A percentile compares a stretch with the other conserved stretches of the same genome.
phyloP scores from a whole-genome alignment of 1,139 yeast genomes.

The Wickerhamomyces sp. region DNA sequence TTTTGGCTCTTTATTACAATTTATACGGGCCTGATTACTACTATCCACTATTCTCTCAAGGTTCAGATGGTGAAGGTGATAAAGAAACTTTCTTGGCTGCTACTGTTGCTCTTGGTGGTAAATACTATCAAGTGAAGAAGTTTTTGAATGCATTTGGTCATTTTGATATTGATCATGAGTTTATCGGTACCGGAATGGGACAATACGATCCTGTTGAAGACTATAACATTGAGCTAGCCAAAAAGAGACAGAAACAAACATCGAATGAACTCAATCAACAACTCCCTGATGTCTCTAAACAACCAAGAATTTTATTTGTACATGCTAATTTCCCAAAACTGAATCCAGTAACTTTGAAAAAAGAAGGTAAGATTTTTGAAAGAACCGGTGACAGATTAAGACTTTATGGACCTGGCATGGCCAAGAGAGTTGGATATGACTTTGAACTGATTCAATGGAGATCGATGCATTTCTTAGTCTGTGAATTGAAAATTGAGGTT shows the following conservation, averaged over 20 bases:
- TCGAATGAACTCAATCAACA: constrained; percentile 19
- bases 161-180: constrained; percentile 37
- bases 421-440: constrained; percentile 47
- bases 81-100: constrained; percentile 87
- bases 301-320: constrained; percentile 47
- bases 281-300: constrained; percentile 18
- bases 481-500: constrained; percentile 44
- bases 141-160: constrained; percentile 52
- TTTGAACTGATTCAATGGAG: constrained; percentile 60
- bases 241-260: constrained; percentile 14
- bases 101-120: constrained; percentile 54
- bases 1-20: constrained; percentile 73
- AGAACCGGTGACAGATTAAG: constrained; percentile 43
- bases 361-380: constrained; percentile 37
- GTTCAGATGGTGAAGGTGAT: constrained; percentile 86
- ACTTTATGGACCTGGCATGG: constrained; percentile 51
- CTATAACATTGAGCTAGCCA: constrained; percentile 27
- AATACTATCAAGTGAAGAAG: constrained; percentile 64
- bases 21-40: constrained; percentile 72
- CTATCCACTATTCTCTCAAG: constrained; percentile 82
- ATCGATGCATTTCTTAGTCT: constrained; percentile 50
- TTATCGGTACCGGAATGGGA: constrained; percentile 67
- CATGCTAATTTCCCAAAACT: constrained; percentile 66
- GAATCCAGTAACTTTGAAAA: constrained; percentile 48
- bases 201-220: constrained; percentile 67